phyloP scores from a whole-genome alignment of 179 eudicot species.

The Heliamphora pulchella region DNA sequence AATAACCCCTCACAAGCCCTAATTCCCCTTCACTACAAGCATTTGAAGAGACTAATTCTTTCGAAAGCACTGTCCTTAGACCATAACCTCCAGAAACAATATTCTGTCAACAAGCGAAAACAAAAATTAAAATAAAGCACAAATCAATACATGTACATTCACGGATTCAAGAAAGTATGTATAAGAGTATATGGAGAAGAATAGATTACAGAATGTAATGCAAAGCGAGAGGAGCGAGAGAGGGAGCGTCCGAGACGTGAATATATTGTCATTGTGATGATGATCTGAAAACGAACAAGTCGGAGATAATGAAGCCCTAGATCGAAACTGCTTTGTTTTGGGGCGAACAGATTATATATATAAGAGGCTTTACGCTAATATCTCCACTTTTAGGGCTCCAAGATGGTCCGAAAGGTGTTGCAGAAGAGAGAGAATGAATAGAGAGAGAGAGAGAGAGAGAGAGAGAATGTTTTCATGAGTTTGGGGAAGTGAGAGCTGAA shows the following conservation, averaged over 20 bases:
- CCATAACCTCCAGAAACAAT: conserved; percentile 31
- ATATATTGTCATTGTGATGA: conserved; percentile 31
- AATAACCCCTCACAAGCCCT: conserved; percentile 56
- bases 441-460: not conserved
- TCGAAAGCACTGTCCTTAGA: conserved; percentile 27
- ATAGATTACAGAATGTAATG: conserved; percentile 24
- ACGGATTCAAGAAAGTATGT: not conserved
- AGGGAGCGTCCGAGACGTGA: conserved; percentile 46
- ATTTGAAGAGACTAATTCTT: conserved; percentile 23
- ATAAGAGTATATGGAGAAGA: not conserved
- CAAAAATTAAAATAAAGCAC: not conserved
- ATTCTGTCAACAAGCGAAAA: conserved; percentile 33
- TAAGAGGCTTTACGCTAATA: not conserved
- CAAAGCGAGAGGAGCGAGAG: conserved; percentile 39
- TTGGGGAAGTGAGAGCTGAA: too few species aligned
- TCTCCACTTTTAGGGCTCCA: not conserved
- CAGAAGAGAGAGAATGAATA: not conserved
- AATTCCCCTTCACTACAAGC: conserved; percentile 29
- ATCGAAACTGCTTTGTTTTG: not conserved
- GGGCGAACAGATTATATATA: not conserved
- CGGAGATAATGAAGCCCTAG: conserved; percentile 1
- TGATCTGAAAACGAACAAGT: conserved; percentile 8
- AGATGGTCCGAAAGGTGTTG: not conserved
- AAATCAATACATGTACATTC: not conserved
- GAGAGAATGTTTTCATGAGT: not conserved